Percentiles rank a stretch among this genome's conserved stretches.
These are phyloP conservation scores for Hypoxylon cercidicola DNA, from an alignment of 495 filamentous ascomycete species.

Conservation along the genomic window DNA sequence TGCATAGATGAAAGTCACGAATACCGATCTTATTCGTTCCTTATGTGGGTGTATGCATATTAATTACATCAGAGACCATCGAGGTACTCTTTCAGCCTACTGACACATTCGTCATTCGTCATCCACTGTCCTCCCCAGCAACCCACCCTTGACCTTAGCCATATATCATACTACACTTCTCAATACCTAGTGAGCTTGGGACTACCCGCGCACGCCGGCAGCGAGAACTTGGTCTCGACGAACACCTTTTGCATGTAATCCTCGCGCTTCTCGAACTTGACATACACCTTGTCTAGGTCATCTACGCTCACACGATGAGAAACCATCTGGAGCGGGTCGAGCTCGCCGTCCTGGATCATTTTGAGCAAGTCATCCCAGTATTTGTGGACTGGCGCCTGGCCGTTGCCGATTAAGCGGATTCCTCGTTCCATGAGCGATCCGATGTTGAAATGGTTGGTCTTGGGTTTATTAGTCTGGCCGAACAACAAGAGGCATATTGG, in stretches of 20 bases:
- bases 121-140: neutral
- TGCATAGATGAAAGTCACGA: neutral
- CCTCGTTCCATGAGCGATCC: slow-evolving; percentile 89
- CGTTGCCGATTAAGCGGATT: slow-evolving; percentile 82
- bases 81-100: slow-evolving; percentile 14
- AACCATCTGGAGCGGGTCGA: slow-evolving; percentile 83
- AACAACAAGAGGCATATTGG: neutral
- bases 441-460: slow-evolving; percentile 86
- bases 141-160: neutral
- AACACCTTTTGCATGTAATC: slow-evolving; percentile 78
- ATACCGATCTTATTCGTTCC: neutral
- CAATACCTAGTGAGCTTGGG: slow-evolving; percentile 63
- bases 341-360: slow-evolving; percentile 73
- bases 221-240: slow-evolving; percentile 73
- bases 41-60: neutral
- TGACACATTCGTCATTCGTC: slow-evolving; percentile 1
- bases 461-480: slow-evolving; percentile 12
- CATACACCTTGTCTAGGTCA: slow-evolving; percentile 77
- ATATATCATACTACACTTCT: neutral
- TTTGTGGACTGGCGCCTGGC: slow-evolving; percentile 84
- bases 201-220: slow-evolving; percentile 62
- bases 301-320: slow-evolving; percentile 80
- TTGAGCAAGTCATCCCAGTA: slow-evolving; percentile 82
- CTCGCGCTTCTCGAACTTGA: slow-evolving; percentile 74
- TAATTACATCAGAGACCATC: slow-evolving; percentile 26